Evolutionary conservation across 805 yeast genomes (phyloP), one percentile per base, ranked within the genome.

Genomic region (Sugiyamaella marilandica): DNA sequence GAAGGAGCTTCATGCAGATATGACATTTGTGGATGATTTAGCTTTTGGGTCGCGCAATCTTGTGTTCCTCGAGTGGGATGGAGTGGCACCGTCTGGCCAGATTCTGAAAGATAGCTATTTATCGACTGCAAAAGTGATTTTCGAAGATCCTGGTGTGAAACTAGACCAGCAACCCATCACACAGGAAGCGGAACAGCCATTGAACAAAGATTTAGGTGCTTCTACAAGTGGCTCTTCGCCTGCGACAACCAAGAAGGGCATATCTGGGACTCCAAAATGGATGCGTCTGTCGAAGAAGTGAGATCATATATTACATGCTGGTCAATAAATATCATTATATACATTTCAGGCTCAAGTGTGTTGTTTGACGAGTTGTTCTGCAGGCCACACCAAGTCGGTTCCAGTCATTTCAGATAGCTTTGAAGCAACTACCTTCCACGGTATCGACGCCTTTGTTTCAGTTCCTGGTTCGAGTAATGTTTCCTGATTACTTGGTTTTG

Each of bases 41-140:
- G 64, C 67, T 2, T 74, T 82, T 53, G 78, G 79, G 1, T 59
- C 75, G 11, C 76, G 82, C 54, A 78, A 75, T 9, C 59, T 79
- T 37, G 56, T 80, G 11, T 39, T 72, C 5, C 71, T 78, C 46
- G 70, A 70, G 18, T 63, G 65, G 61, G 45, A 34, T 10, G 52
- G 44, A 16, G 11, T 45, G 9, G n/a, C 24, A 16, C 33, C 34
- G 13, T 43, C 41, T 5, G 37, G 24, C 13, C 29, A 45, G 9
- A 37, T 59, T 34, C 45, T 57, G 19, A 53, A 51, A 32, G 49
- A 52, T 5, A 52, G 57, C 43, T 58, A 50, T 45, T 47, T 72
- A 34, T 35, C 59, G 2, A 45, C 61, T 5, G 78, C 77, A 0
- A 65, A 66, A 52, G 64, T 62, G 21, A 51, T 72, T 8, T 44